Evolutionary conservation across 331 rosid species (phyloP).

Genomic region (Phaseolus coccineus): DNA sequence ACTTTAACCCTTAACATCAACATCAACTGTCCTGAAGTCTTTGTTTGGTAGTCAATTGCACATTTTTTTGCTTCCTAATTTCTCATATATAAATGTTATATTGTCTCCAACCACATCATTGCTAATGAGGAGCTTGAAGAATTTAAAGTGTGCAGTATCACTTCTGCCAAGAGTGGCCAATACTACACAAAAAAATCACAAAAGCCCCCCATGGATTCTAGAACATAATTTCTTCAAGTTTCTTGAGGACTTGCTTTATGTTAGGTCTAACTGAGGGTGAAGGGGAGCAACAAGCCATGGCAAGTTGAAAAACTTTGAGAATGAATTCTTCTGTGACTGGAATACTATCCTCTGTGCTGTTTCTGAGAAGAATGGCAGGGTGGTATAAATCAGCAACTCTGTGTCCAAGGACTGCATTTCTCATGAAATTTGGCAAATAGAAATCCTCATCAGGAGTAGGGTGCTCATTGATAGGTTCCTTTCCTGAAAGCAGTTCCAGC

Average conservation of each 20-base stretch:
- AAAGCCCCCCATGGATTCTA: conserved; percentile 34
- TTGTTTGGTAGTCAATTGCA: conserved; percentile 45
- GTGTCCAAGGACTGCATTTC: conserved; percentile 81
- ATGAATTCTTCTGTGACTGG: conserved; percentile 68
- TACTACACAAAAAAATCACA: conserved; percentile 27
- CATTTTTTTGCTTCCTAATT: conserved; percentile 16
- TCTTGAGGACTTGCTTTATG: conserved; percentile 72
- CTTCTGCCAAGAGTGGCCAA: conserved; percentile 38
- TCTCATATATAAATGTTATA: conserved; percentile 44
- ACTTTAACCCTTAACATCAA: conserved; percentile 48
- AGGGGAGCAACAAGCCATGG: conserved; percentile 94
- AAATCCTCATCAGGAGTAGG: conserved; percentile 89
- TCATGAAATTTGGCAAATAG: conserved; percentile 79
- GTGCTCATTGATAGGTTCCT: conserved; percentile 83
- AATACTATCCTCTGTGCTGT: conserved; percentile 42
- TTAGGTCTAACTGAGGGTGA: conserved; percentile 88
- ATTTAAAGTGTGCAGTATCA: conserved; percentile 32
- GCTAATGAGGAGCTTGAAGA: conserved; percentile 46
- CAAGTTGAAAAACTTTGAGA: conserved; percentile 85
- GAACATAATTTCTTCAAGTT: conserved; percentile 77
- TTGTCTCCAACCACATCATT: conserved; percentile 47
- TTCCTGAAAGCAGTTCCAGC: conserved; percentile 88
- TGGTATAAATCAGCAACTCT: conserved; percentile 77
- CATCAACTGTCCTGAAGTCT: conserved; percentile 49
- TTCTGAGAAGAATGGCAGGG: conserved; percentile 73